Evolutionary conservation across 805 yeast species (phyloP), one percentile per base, ranked within the genome.

Genomic region (Candida nonsorbophila): DNA sequence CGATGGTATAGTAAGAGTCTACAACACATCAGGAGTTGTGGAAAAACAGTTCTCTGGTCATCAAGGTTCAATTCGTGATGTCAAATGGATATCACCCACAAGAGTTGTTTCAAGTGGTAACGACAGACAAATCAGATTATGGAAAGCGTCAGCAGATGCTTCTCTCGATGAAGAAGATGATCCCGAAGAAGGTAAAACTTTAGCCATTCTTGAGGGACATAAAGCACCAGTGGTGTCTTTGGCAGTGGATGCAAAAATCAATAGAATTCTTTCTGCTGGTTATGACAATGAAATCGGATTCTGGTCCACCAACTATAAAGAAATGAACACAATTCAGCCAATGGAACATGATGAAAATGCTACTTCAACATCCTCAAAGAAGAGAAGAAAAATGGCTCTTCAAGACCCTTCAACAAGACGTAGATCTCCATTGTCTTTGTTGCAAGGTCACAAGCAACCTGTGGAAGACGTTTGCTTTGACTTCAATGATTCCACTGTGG

Each of bases 1-100:
- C 50, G 98, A 92, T 54, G 97, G 97, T 44, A 73, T 90, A 17
- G 95, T 90, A 14, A 74, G 97, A 40, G 77, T 92, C 7, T 92
- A 88, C 78, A 79, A 85, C 50, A 59, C 75, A 56, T 72, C 84
- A 10, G 97, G 97, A 7, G 69, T 74, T 28, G 81, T 88, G 7
- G 80, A 77, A 43, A 76, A 81, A 38, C 94, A 85, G 53, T 74
- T 82, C 42, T 73, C 75, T 29, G 97, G 97, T 16, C 98, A 92
- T 55, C 76, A 83, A 11, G 95, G 85, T 17, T 79, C 97, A 8
- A 78, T 92, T 30, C 80, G 82, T 51, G 70, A 84, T 10, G 95
- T 86, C 16, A 74, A 77, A 47, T 90, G 92, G 80, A 68, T 85
- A 27, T 71, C 79, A 10, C 74, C 79, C 27, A 74, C 84, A 5